Base-by-base conservation (phyloP, 75 land plant species). In the Sequoiadendron giganteum region DNA sequence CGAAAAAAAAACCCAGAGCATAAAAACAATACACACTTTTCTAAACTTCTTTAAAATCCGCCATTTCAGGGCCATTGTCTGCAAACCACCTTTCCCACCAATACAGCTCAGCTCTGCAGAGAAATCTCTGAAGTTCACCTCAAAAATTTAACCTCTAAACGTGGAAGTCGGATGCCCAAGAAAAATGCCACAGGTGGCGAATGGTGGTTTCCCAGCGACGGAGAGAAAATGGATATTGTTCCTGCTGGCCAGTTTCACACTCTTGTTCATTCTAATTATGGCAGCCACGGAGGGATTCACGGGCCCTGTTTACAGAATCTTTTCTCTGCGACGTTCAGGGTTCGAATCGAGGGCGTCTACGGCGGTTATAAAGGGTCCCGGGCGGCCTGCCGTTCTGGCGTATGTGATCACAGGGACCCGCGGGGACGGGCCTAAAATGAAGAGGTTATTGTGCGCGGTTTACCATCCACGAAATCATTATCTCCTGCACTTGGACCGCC, bases 381-480 rank as follows among this genome's bases (percentile, higher is more conserved):
- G 34, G 11, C 42, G 84, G 16, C 94, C 97, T 11, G 97, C 98
- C 16, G 91, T 94, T 83, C 55, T 96, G 70, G 95, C 95, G 28
- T 96, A 95, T 89, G 77, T 95, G 90, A 87, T 96, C 45, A 88
- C 97, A 85, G 97, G 97, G 0, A 91, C 94, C 85, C 40, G 40
- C 83, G 94, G 93, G 85, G 95, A 96, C 68, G 89, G 90, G 13
- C 58, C 10, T 6, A 91, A 94, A 79, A 88, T 94, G 89, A 86
- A 92, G 73, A 91, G 97, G 36, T 90, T 95, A 32, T 91, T 96
- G 48, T 80, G 48, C 70, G 93, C 97, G 3, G 48, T 91, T 43
- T 96, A 95, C 87, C 97, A 96, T 86, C 97, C 97, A 1, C 78
- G 86, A 65, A 96, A 96, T 87, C 90, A 84, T 82, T 96, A 96